Percentiles rank a stretch among this genome's conserved stretches.
Evolutionary conservation across 23 red algal genomes (phyloP).

Genomic region (Gracilaria gracilis): DNA sequence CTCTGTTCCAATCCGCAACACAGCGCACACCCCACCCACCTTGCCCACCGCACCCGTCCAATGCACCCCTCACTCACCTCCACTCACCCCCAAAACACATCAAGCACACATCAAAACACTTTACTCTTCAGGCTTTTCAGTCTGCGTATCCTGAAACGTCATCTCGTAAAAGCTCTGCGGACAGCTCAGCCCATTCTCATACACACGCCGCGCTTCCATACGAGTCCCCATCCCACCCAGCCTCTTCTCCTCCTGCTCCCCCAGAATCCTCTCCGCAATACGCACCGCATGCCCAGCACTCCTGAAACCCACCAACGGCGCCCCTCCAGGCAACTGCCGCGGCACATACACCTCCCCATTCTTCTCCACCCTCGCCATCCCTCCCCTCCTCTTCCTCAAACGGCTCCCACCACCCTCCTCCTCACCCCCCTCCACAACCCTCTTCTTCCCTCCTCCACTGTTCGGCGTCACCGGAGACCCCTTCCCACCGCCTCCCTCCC

Average conservation of each 20-base stretch:
- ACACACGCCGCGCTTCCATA: constrained; percentile 1
- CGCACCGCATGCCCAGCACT: background rate
- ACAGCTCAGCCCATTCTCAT: constrained; percentile 15
- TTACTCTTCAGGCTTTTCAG: constrained; percentile 8
- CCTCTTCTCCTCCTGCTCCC: constrained; percentile 1
- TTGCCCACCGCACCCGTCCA: background rate
- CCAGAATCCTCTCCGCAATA: background rate
- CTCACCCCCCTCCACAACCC: background rate
- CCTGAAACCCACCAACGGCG: constrained; percentile 11
- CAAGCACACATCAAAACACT: constrained; percentile 6
- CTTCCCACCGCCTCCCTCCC: background rate
- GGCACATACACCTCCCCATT: constrained; percentile 11
- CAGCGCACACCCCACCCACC: background rate
- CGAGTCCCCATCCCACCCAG: constrained; percentile 13
- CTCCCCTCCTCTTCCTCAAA: constrained; percentile 5
- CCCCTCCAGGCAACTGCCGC: background rate
- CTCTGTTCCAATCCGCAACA: background rate
- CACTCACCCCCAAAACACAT: background rate
- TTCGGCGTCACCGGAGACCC: background rate
- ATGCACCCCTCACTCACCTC: background rate
- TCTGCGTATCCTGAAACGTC: constrained; percentile 20
- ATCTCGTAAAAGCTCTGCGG: constrained; percentile 4
- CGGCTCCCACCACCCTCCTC: constrained; percentile 20
- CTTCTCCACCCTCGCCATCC: constrained; percentile 15
- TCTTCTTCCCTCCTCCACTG: background rate